phyloP scores from a whole-genome alignment of 352 stramenopile species.

The Pythium insidiosum region DNA sequence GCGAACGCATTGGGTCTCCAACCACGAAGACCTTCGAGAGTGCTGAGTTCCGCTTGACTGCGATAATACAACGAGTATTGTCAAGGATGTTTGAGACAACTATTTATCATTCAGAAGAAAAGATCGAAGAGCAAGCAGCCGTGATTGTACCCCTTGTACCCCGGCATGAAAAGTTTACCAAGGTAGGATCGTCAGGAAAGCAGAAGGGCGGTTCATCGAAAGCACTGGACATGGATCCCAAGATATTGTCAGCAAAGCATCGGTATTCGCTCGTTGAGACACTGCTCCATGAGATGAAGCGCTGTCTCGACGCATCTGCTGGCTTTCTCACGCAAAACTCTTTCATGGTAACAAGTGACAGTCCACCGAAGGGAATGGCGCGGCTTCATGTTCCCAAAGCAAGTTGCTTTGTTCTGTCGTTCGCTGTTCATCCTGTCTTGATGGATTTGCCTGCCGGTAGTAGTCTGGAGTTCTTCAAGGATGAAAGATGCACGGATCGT shows the following conservation, averaged over 20 bases:
- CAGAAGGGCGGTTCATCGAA: no score
- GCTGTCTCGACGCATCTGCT: constrained; percentile 36
- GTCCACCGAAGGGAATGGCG: constrained; percentile 50
- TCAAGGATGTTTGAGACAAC: no score
- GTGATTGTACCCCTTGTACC: no score
- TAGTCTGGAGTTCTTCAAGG: constrained; percentile 63
- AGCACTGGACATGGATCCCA: background rate
- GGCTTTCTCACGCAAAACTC: constrained; percentile 36
- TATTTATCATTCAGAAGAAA: no score
- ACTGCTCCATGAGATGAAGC: constrained; percentile 42
- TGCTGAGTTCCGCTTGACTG: no score
- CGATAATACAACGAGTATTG: no score
- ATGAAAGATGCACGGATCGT: constrained; percentile 47
- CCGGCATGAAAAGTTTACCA: no score
- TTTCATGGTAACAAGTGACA: constrained; percentile 62
- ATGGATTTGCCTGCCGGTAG: constrained; percentile 70
- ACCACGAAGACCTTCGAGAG: no score
- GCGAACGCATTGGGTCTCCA: no score
- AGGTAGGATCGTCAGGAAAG: no score
- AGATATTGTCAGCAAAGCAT: constrained; percentile 35
- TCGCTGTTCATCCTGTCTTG: constrained; percentile 64
- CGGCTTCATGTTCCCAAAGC: constrained; percentile 52
- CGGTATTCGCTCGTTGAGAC: constrained; percentile 57
- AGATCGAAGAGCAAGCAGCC: no score
- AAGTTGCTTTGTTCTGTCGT: constrained; percentile 70